Conservation (phyloP, 192 early-diverging fungal species). For the Backusella mclennaniae region DNA sequence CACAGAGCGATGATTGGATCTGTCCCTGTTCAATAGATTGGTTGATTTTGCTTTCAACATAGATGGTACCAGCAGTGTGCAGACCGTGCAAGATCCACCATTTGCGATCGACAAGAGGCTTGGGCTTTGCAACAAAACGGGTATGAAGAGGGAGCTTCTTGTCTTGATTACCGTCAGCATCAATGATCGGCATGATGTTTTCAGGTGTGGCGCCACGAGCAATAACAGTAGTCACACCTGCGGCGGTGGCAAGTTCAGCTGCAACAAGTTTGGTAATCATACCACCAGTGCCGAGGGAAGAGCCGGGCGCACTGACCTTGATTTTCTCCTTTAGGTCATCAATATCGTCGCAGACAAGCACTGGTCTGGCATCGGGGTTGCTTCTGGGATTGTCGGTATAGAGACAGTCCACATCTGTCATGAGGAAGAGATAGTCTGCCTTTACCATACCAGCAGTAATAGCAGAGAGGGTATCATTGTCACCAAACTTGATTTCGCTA, state of each 20-base stretch:
- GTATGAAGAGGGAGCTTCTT: slow-evolving; percentile 69
- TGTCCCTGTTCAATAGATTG: slow-evolving; percentile 77
- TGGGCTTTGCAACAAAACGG: slow-evolving; percentile 80
- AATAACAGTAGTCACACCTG: slow-evolving; percentile 90
- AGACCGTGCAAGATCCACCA: slow-evolving; percentile 99
- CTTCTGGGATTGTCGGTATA: slow-evolving; percentile 94
- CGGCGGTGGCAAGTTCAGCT: slow-evolving; percentile 92
- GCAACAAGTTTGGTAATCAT: slow-evolving; percentile 99
- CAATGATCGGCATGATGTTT: slow-evolving; percentile 77
- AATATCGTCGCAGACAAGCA: slow-evolving; percentile 89
- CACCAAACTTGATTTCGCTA: slow-evolving; percentile 94
- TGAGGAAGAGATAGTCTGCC: slow-evolving; percentile 93
- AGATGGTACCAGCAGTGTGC: slow-evolving; percentile 80
- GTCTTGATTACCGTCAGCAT: slow-evolving; percentile 40
- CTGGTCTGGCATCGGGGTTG: slow-evolving; percentile 83
- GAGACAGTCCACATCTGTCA: slow-evolving; percentile 96
- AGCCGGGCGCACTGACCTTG: slow-evolving; percentile 80
- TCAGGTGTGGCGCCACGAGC: slow-evolving; percentile 75
- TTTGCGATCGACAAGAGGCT: slow-evolving; percentile 88
- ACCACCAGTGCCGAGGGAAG: slow-evolving; percentile 92
- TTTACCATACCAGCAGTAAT: slow-evolving; percentile 97
- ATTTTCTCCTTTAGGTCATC: slow-evolving; percentile 72
- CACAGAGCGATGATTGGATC: slow-evolving; percentile 71
- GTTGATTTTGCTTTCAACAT: slow-evolving; percentile 77
- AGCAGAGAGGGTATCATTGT: slow-evolving; percentile 97